Evolutionary conservation across 2,329 filamentous ascomycete genomes (phyloP).

Genomic region (Talaromyces sp.): DNA sequence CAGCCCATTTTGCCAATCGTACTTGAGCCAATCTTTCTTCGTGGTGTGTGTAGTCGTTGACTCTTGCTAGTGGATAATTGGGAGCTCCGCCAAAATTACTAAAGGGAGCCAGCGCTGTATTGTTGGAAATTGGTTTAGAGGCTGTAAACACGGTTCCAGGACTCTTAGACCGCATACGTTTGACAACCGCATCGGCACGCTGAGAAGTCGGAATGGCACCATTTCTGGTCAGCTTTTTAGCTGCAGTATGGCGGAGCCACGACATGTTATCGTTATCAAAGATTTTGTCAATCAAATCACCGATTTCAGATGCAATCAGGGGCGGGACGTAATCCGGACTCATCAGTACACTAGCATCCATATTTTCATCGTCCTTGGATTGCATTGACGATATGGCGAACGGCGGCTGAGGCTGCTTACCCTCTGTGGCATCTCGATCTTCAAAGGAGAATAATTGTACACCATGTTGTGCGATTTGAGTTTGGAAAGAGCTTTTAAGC

Average conservation of each 20-base stretch:
- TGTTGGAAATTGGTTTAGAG: conserved; percentile 27
- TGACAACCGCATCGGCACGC: conserved; percentile 20
- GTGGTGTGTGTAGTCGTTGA: conserved; percentile 57
- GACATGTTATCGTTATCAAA: conserved; percentile 75
- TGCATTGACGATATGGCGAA: conserved; percentile 76
- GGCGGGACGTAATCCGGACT: conserved; percentile 84
- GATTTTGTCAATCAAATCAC: conserved; percentile 64
- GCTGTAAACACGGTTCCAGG: conserved; percentile 18
- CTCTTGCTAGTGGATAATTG: conserved; percentile 59
- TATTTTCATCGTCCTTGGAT: conserved; percentile 69
- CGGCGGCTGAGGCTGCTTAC: conserved; percentile 44
- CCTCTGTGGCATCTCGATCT: conserved; percentile 30
- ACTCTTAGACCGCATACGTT: conserved; percentile 22
- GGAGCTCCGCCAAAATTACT: conserved; percentile 27
- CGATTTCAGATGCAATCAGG: conserved; percentile 70
- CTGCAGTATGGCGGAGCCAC: conserved; percentile 77
- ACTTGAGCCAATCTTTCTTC: conserved; percentile 64
- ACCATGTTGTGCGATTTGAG: conserved; percentile 41
- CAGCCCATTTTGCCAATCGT: conserved; percentile 77
- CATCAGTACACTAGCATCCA: conserved; percentile 94
- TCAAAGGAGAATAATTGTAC: conserved; percentile 66
- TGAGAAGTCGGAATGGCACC: conserved; percentile 38
- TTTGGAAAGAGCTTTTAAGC: conserved; percentile 53
- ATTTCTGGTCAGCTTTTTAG: conserved; percentile 77
- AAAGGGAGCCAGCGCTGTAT: conserved; percentile 21